Evolutionary conservation across 257 asterid genomes (phyloP).

Genomic region (Buddleja alternifolia): DNA sequence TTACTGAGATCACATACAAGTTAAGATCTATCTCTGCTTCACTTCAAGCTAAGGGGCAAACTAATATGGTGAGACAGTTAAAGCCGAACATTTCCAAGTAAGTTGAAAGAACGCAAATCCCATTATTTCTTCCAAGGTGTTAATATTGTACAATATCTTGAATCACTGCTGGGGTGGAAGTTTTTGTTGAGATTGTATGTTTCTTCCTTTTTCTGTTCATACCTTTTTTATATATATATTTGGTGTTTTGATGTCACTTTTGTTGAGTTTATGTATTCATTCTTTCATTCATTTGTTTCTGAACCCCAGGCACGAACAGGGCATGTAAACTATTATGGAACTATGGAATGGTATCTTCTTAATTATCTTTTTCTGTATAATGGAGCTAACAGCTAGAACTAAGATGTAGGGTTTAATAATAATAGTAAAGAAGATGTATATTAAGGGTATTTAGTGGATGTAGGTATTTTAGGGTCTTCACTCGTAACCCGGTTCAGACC

Average conservation of each 20-base stretch:
- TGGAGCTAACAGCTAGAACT: too few relatives aligned
- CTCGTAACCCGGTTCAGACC: too few relatives aligned
- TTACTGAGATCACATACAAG: conserved; percentile 61
- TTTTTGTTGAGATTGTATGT: conserved; percentile 40
- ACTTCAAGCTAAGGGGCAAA: conserved; percentile 36
- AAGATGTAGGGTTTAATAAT: too few relatives aligned
- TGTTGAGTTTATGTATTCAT: conserved; percentile 20
- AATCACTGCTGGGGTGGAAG: conserved; percentile 28
- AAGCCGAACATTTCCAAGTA: conserved; percentile 41
- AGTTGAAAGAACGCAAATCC: conserved; percentile 15
- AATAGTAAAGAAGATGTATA: too few relatives aligned
- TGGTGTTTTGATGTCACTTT: conserved; percentile 19
- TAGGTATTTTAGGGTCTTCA: too few relatives aligned
- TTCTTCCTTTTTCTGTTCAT: conserved; percentile 5
- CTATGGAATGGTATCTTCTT: too few relatives aligned
- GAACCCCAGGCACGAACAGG: neutral
- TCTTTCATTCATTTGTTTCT: conserved; percentile 31
- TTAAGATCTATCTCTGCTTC: conserved; percentile 58
- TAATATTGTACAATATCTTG: conserved; percentile 25
- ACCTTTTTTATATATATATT: neutral
- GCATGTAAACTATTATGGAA: too few relatives aligned
- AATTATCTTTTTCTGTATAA: too few relatives aligned
- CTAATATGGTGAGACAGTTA: conserved; percentile 29
- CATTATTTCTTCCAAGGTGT: conserved; percentile 13
- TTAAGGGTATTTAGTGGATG: too few relatives aligned